phyloP scores from a whole-genome alignment of 495 filamentous ascomycete genomes.

The Aspergillus olivimuriae region DNA sequence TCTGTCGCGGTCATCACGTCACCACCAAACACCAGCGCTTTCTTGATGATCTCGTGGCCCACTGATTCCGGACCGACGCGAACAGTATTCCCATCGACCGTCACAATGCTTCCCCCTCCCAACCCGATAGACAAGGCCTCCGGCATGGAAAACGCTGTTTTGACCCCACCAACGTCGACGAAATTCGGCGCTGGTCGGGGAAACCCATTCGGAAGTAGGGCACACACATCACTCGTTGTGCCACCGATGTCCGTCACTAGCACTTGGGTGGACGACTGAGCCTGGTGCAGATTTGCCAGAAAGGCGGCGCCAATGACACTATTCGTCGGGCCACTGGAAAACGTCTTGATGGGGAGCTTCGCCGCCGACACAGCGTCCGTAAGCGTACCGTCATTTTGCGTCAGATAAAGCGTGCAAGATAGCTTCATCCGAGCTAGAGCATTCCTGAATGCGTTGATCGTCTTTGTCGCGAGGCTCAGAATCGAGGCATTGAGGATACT shows the following conservation, averaged over 20 bases:
- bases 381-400: slow-evolving; percentile 49
- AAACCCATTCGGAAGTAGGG: slow-evolving; percentile 46
- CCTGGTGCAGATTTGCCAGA: slow-evolving; percentile 19
- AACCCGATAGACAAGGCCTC: slow-evolving; percentile 48
- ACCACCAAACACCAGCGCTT: slow-evolving; percentile 48
- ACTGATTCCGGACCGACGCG: slow-evolving; percentile 51
- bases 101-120: slow-evolving; percentile 45
- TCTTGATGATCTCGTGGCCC: slow-evolving; percentile 42
- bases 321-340: slow-evolving; percentile 46
- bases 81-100: slow-evolving; percentile 25
- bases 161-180: slow-evolving; percentile 40
- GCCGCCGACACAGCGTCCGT: slow-evolving; percentile 37
- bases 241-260: slow-evolving; percentile 29
- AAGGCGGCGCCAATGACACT: slow-evolving; percentile 42
- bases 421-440: slow-evolving; percentile 36
- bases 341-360: slow-evolving; percentile 41
- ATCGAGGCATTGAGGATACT: slow-evolving; percentile 49
- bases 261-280: slow-evolving; percentile 3
- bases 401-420: slow-evolving; percentile 42
- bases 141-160: slow-evolving; percentile 50
- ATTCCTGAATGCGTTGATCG: slow-evolving; percentile 36
- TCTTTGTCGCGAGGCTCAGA: slow-evolving; percentile 34
- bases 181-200: slow-evolving; percentile 44
- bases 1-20: slow-evolving; percentile 44
- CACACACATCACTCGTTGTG: slow-evolving; percentile 50